Evolutionary conservation across 176 grass and related monocot species (phyloP), one percentile per base, ranked within the genome.

Genomic region (Raddia distichophylla): DNA sequence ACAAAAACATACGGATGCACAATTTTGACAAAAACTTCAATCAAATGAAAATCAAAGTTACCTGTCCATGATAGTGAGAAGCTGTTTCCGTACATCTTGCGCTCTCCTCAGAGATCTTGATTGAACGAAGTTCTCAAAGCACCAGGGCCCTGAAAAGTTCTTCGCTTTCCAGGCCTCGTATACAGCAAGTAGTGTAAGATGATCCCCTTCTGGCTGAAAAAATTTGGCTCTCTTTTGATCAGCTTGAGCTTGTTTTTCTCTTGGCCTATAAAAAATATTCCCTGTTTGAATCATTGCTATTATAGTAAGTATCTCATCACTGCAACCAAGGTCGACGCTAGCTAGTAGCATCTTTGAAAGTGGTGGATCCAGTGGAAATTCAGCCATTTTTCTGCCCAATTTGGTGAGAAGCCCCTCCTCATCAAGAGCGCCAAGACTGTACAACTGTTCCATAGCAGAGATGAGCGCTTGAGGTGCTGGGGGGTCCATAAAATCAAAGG

Each of bases 151-250:
- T 42, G 95, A 98, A 83, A 98, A 94, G 34, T 93, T 94, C 71
- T 98, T 98, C 33, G 92, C 92, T 75, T 93, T 98, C 95, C 95
- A 98, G 44, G 95, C 95, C 92, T 98, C 92, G 45, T 98, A 98
- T 59, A 98, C 95, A 80, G 95, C 90, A 49, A 98, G 92, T 47
- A 98, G 71, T 40, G 95, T 98, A 73, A 98, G 80, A 66, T 98
- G 95, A 81, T 98, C 95, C 14, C 95, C 95, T 86, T 98, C 95
- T 8, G 92, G 90, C 82, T 98, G 95, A 47, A 95, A 98, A 80
- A 98, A 94, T 55, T 98, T 98, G 10, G 95, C 92, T 69, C 88
- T 88, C 18, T 94, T 98, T 47, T 94, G 92, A 94, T 98, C 95
- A 43, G 95, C 92, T 70, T 92, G 90, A 64, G 95, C 92, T 64